A percentile compares a stretch with the other conserved stretches of the same genome.
These are phyloP conservation scores for Diaporthe sp. DNA, from an alignment of 2,329 filamentous ascomycete species.

Conservation along the genomic window DNA sequence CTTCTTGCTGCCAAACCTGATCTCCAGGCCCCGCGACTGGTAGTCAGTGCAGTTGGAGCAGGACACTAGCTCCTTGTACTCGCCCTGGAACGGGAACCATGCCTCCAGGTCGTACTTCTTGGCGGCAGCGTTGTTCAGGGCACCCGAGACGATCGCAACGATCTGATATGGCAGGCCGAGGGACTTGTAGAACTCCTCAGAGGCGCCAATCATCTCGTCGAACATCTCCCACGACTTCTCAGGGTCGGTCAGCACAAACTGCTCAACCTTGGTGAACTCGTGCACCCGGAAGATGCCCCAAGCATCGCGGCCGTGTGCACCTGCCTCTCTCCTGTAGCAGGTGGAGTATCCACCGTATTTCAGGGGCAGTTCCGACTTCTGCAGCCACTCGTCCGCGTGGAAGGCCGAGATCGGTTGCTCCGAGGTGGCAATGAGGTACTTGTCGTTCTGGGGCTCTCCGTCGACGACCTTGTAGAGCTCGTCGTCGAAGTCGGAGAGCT, in stretches of 20 bases:
- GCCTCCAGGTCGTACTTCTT: slow-evolving; percentile 98
- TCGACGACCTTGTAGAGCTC: slow-evolving; percentile 98
- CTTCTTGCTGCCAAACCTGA: slow-evolving; percentile 90
- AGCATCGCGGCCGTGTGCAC: slow-evolving; percentile 81
- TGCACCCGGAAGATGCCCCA: slow-evolving; percentile 99
- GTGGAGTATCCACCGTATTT: slow-evolving; percentile 94
- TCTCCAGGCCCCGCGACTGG: slow-evolving; percentile 93
- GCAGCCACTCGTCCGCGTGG: slow-evolving; percentile 94
- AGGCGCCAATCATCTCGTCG: slow-evolving; percentile 90
- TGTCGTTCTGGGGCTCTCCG: slow-evolving; percentile 86
- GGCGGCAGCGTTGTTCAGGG: slow-evolving; percentile 84
- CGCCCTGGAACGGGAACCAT: slow-evolving; percentile 95
- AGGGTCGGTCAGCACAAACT: slow-evolving; percentile 58
- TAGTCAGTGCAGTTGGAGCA: slow-evolving; percentile 99
- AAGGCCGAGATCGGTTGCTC: slow-evolving; percentile 96
- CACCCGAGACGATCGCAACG: slow-evolving; percentile 95
- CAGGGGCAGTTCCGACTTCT: slow-evolving; percentile 86
- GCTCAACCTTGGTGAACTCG: slow-evolving; percentile 77
- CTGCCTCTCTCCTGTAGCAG: slow-evolving; percentile 96
- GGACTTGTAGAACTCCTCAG: slow-evolving; percentile 95
- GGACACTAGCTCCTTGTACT: slow-evolving; percentile 98
- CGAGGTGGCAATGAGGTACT: slow-evolving; percentile 77
- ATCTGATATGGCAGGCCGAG: slow-evolving; percentile 91
- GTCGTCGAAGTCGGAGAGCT: slow-evolving; percentile 97
- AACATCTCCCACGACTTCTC: slow-evolving; percentile 86